A percentile compares a stretch with the other conserved stretches of the same genome.
phyloP scores from a whole-genome alignment of 257 asterid genomes.

The Osmanthus fragrans region DNA sequence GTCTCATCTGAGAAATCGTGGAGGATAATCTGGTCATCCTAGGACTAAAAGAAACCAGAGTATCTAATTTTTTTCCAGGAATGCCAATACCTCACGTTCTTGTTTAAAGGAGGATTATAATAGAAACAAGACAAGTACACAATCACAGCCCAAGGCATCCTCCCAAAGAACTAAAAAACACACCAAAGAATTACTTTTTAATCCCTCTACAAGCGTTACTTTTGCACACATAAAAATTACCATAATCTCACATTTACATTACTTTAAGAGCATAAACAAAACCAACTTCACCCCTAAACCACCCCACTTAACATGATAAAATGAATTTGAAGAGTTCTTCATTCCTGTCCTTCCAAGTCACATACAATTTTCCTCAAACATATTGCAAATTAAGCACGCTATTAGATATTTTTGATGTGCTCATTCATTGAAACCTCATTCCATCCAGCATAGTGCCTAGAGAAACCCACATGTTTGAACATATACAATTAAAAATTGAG shows the following conservation, averaged over 20 bases:
- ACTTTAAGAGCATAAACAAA: not conserved
- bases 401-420: not conserved
- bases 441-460: not conserved
- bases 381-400: not conserved
- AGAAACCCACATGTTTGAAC: not conserved
- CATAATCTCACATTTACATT: not conserved
- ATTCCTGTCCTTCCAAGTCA: not conserved
- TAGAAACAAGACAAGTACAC: not conserved
- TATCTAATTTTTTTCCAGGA: not conserved
- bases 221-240: not conserved
- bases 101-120: not conserved
- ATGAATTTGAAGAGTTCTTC: not conserved
- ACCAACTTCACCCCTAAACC: not conserved
- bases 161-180: not conserved
- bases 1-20: not conserved
- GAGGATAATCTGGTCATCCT: not conserved
- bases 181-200: not conserved
- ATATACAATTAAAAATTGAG: not conserved
- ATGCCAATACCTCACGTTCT: not conserved
- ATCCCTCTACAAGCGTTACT: not conserved
- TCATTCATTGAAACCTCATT: conserved; percentile 1
- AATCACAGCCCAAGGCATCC: not conserved
- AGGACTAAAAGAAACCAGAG: not conserved
- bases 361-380: not conserved
- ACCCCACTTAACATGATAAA: not conserved